Evolutionary conservation across 1,284 basidiomycete species (phyloP).

Genomic region (Fomitopsis palustris): DNA sequence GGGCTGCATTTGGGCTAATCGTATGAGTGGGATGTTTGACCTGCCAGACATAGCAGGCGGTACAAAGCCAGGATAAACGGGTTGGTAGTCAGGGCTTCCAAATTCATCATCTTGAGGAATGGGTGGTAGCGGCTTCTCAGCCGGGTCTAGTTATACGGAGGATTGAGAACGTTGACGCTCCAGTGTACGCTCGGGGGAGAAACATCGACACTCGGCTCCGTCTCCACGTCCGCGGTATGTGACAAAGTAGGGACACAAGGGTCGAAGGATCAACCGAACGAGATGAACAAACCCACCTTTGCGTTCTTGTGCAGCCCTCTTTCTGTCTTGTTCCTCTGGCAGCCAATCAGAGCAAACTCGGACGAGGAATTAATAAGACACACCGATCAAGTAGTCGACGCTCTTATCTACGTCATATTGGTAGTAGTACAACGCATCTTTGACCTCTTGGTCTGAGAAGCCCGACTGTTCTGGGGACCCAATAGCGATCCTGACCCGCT

Average conservation of each 20-base stretch:
- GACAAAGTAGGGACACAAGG: slow-evolving; percentile 12
- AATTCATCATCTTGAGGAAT: slow-evolving; percentile 25
- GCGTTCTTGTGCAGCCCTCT: slow-evolving; percentile 57
- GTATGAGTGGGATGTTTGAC: slow-evolving; percentile 25
- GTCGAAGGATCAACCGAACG: slow-evolving; percentile 15
- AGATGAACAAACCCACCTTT: slow-evolving; percentile 67
- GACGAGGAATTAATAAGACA: slow-evolving; percentile 20
- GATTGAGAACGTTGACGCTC: slow-evolving; percentile 11
- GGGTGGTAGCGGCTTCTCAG: slow-evolving; percentile 26
- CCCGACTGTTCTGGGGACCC: slow-evolving; percentile 65
- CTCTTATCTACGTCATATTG: slow-evolving; percentile 86
- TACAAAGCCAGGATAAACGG: slow-evolving; percentile 7
- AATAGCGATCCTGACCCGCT: slow-evolving; percentile 63
- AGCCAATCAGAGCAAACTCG: neutral
- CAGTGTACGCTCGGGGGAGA: slow-evolving; percentile 8
- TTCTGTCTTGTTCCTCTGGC: slow-evolving; percentile 59
- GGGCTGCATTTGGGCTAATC: slow-evolving; percentile 21
- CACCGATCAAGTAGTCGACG: slow-evolving; percentile 71
- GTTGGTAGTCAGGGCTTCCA: slow-evolving; percentile 5
- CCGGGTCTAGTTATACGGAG: slow-evolving; percentile 11
- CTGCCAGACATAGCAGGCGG: slow-evolving; percentile 13
- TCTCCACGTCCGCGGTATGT: slow-evolving; percentile 27
- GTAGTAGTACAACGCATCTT: slow-evolving; percentile 83
- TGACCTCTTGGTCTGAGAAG: slow-evolving; percentile 73
- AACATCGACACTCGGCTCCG: slow-evolving; percentile 8